Evolutionary conservation across 352 stramenopile species (phyloP).

Genomic region (Globisporangium rhizosaccharum): DNA sequence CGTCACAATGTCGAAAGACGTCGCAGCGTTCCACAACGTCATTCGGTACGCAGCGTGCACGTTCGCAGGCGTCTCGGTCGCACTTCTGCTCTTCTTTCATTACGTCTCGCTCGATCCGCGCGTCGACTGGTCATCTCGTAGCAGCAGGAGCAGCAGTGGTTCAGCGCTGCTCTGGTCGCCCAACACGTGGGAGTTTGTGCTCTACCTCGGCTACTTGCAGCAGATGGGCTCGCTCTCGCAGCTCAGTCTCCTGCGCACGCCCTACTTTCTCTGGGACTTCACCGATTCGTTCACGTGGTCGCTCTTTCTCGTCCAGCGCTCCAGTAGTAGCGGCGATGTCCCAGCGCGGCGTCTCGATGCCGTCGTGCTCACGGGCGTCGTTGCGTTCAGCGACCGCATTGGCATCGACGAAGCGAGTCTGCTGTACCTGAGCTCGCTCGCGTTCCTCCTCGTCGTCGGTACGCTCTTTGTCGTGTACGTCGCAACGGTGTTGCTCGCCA

Average conservation of each 20-base stretch:
- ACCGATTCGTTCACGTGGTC: conserved; percentile 69
- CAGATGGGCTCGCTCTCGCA: conserved; percentile 61
- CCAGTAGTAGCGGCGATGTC: conserved; percentile 2
- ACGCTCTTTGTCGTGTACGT: conserved; percentile 36
- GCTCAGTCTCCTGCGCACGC: conserved; percentile 47
- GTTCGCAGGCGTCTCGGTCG: conserved; percentile 60
- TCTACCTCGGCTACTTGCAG: conserved; percentile 64
- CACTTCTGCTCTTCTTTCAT: conserved; percentile 57
- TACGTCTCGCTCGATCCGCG: conserved; percentile 47
- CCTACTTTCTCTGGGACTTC: conserved; percentile 65
- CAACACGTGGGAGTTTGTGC: conserved; percentile 73
- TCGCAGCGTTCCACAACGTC: conserved; percentile 41
- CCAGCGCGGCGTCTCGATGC: conserved; percentile 37
- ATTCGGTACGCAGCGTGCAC: conserved; percentile 40
- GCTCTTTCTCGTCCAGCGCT: conserved; percentile 41
- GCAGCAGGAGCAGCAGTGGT: conserved; percentile 6
- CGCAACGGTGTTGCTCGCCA: conserved; percentile 44
- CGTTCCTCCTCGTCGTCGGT: conserved; percentile 39
- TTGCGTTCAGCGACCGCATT: conserved; percentile 52
- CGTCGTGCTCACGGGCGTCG: conserved; percentile 46
- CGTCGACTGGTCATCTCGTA: conserved; percentile 21
- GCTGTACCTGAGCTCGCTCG: conserved; percentile 26
- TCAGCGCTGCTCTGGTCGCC: conserved; percentile 35
- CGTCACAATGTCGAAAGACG: conserved; percentile 32
- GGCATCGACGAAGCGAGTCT: conserved; percentile 41